These are phyloP conservation scores for Scleroderma citrinum DNA, from an alignment of 768 basidiomycete species.

Conservation along the genomic window DNA sequence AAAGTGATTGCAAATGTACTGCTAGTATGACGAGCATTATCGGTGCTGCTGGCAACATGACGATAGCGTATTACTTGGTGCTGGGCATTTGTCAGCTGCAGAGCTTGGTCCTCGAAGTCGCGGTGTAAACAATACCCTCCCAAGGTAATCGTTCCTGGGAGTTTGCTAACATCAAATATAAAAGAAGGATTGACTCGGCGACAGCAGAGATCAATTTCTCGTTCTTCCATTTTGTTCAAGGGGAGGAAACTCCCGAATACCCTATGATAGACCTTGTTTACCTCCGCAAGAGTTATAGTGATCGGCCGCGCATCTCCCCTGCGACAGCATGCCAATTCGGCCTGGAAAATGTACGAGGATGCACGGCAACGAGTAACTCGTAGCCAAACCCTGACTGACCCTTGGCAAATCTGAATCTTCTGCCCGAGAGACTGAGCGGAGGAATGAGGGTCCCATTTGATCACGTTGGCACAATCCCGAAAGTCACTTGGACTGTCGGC, in stretches of 20 bases:
- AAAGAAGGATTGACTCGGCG: too few relatives aligned
- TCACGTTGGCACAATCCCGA: neutral
- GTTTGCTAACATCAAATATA: too few relatives aligned
- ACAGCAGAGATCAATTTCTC: too few relatives aligned
- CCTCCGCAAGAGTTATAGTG: neutral
- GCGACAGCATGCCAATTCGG: neutral
- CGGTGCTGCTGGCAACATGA: too few relatives aligned
- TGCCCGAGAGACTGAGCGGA: neutral
- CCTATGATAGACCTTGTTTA: neutral
- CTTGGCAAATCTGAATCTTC: neutral
- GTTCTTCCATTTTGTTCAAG: neutral
- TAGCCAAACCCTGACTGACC: neutral
- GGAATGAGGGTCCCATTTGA: neutral
- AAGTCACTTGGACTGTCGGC: neutral
- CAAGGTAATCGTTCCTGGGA: too few relatives aligned
- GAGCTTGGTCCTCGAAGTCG: too few relatives aligned
- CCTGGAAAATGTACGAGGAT: neutral
- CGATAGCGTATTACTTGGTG: too few relatives aligned
- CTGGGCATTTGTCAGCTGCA: too few relatives aligned
- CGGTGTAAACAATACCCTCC: too few relatives aligned
- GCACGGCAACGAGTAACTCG: neutral
- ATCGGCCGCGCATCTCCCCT: neutral
- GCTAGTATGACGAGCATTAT: too few relatives aligned
- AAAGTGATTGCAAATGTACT: neutral
- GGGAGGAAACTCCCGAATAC: neutral